Conservation (phyloP, 352 stramenopile genomes). For the Pythium aquatile region DNA sequence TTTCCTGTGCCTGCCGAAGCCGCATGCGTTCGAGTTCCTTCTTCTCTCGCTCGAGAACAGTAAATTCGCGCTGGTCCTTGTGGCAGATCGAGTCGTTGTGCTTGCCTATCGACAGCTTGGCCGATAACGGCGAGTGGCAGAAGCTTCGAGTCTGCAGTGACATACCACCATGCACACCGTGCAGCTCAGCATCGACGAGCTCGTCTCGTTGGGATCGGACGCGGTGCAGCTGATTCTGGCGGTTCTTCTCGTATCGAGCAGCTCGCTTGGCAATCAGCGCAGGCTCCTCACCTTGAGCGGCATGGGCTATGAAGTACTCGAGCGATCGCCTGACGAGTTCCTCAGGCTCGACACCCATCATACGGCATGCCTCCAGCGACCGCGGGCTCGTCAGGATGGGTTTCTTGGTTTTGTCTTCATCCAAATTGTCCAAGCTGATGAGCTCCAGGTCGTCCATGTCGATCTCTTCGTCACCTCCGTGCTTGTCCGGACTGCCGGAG, state of each 20-base stretch:
- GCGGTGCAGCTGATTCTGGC: slow-evolving; percentile 48
- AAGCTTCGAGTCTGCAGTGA: slow-evolving; percentile 52
- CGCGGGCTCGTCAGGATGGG: slow-evolving; percentile 64
- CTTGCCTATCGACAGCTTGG: slow-evolving; percentile 33
- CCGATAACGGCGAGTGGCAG: slow-evolving; percentile 43
- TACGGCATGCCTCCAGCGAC: slow-evolving; percentile 69
- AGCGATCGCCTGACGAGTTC: slow-evolving; percentile 58
- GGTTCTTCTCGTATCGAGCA: slow-evolving; percentile 56
- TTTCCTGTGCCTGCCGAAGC: slow-evolving; percentile 56
- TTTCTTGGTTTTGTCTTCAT: slow-evolving; percentile 35
- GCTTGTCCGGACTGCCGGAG: not conserved
- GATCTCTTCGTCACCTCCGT: slow-evolving; percentile 24
- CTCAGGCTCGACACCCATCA: slow-evolving; percentile 66
- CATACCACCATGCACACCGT: slow-evolving; percentile 49
- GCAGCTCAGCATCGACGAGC: slow-evolving; percentile 51
- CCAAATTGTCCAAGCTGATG: slow-evolving; percentile 67
- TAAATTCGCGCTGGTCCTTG: slow-evolving; percentile 37
- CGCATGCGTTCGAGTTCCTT: slow-evolving; percentile 69
- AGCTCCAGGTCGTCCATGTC: slow-evolving; percentile 23
- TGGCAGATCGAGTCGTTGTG: slow-evolving; percentile 23
- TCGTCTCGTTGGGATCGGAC: slow-evolving; percentile 51
- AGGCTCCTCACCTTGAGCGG: slow-evolving; percentile 27
- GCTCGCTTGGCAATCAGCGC: slow-evolving; percentile 54
- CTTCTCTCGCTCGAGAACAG: slow-evolving; percentile 65
- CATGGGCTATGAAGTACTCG: slow-evolving; percentile 52